A percentile compares a stretch with the other conserved stretches of the same genome.
phyloP scores from a whole-genome alignment of 441 rosid species.

The Dalechampia spathulata region DNA sequence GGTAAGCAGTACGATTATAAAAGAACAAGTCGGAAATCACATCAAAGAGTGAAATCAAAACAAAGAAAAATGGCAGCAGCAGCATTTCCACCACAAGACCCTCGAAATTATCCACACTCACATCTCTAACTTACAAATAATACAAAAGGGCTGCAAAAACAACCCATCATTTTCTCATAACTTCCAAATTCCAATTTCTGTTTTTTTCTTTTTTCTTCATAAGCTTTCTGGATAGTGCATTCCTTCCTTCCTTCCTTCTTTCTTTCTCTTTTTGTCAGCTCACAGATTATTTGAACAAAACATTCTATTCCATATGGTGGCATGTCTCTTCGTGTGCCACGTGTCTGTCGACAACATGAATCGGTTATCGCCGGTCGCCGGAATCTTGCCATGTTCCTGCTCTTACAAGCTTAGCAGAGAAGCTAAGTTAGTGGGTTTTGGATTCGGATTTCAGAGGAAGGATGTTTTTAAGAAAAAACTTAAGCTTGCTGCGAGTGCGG shows the following conservation, averaged over 20 bases:
- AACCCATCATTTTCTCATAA: constrained; percentile 7
- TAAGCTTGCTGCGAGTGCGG: constrained; percentile 48
- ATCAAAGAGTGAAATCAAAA: too few relatives aligned
- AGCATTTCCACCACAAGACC: too few relatives aligned
- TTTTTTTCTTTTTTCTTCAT: too few relatives aligned
- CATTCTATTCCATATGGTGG: constrained; percentile 36
- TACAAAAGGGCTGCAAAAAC: too few relatives aligned
- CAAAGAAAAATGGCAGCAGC: too few relatives aligned
- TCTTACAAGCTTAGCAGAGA: constrained; percentile 18
- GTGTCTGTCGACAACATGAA: constrained; percentile 45
- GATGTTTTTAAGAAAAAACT: constrained; percentile 39
- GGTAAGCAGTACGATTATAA: too few relatives aligned
- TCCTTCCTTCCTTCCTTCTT: background rate
- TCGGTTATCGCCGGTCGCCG: constrained; percentile 41
- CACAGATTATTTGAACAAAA: too few relatives aligned
- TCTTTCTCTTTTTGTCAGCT: too few relatives aligned
- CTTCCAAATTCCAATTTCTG: background rate
- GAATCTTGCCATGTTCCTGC: constrained; percentile 25
- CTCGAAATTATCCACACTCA: too few relatives aligned
- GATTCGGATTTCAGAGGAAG: constrained; percentile 29
- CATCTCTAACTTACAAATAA: too few relatives aligned
- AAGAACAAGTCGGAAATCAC: too few relatives aligned
- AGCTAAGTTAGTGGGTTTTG: constrained; percentile 19
- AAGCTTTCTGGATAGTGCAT: too few relatives aligned
- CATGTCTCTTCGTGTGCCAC: constrained; percentile 47